Evolutionary conservation across 495 filamentous ascomycete genomes (phyloP).

Genomic region (Beverwykella pulmonaria): DNA sequence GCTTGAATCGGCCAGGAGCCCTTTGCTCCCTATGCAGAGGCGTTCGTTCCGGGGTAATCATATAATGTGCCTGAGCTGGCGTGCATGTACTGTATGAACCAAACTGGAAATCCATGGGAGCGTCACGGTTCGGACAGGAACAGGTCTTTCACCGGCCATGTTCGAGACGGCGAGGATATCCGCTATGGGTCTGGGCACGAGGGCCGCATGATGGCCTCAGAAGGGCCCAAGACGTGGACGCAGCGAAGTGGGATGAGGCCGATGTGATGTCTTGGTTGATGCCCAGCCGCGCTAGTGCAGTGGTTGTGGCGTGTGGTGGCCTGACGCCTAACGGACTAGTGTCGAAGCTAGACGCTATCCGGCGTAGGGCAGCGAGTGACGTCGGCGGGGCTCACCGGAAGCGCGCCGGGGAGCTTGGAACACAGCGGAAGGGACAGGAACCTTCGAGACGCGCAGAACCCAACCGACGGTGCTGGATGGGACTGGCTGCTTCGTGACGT

Average conservation of each 20-base stretch:
- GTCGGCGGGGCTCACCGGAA: neutral
- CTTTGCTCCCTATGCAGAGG: neutral
- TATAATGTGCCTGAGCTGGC: too few relatives aligned
- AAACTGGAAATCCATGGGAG: too few relatives aligned
- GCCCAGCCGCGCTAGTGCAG: neutral
- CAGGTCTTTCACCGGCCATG: neutral
- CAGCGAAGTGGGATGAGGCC: neutral
- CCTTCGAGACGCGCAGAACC: slow-evolving; percentile 29
- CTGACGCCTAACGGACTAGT: neutral
- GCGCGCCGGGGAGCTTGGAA: neutral
- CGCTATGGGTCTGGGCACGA: neutral
- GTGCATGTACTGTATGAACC: too few relatives aligned
- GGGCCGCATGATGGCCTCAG: neutral
- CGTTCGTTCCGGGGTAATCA: too few relatives aligned
- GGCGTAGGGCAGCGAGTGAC: neutral
- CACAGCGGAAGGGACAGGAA: slow-evolving; percentile 24
- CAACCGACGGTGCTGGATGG: neutral
- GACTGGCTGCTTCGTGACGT: slow-evolving; percentile 16
- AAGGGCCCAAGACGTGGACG: neutral
- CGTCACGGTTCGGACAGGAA: too few relatives aligned
- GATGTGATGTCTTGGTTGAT: neutral
- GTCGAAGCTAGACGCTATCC: neutral
- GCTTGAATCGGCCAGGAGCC: neutral
- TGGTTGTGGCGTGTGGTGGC: neutral
- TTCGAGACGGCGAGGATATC: neutral